Evolutionary conservation across 805 yeast species (phyloP).

Genomic region (Candida tibetensis): DNA sequence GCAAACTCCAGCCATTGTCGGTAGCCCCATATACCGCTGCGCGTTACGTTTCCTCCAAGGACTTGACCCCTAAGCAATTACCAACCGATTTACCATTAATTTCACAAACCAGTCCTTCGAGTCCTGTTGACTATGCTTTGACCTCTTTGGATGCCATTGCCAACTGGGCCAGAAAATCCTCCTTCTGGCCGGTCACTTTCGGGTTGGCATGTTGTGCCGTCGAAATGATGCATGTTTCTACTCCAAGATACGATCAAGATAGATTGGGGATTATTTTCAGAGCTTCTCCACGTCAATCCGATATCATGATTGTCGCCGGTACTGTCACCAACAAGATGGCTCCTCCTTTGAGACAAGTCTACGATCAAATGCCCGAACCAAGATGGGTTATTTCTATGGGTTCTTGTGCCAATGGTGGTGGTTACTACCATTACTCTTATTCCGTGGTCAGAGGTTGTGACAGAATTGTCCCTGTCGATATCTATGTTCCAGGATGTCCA

Average conservation of each 20-base stretch:
- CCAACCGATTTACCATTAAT: conserved; percentile 71
- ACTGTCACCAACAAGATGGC: conserved; percentile 92
- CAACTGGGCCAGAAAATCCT: conserved; percentile 88
- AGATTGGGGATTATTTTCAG: conserved; percentile 89
- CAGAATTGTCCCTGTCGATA: conserved; percentile 83
- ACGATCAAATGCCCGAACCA: conserved; percentile 93
- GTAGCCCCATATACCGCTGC: conserved; percentile 12
- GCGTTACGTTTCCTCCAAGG: conserved; percentile 36
- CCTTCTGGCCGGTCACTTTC: conserved; percentile 91
- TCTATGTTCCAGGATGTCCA: conserved; percentile 91
- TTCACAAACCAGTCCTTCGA: conserved; percentile 52
- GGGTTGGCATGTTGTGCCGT: conserved; percentile 94
- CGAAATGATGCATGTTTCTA: conserved; percentile 91
- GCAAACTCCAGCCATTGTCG: conserved; percentile 14
- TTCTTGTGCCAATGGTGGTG: conserved; percentile 92
- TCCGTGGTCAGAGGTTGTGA: conserved; percentile 90
- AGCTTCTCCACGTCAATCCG: conserved; percentile 91
- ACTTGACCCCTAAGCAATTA: conserved; percentile 49
- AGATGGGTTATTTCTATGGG: conserved; percentile 96
- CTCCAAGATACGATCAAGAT: conserved; percentile 90
- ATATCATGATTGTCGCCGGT: conserved; percentile 90
- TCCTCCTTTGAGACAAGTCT: conserved; percentile 87
- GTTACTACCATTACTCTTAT: conserved; percentile 86
- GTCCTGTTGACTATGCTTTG: conserved; percentile 73
- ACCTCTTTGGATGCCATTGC: conserved; percentile 80